Base-by-base conservation (phyloP, 2,329 filamentous ascomycete species). In the Neurospora sp. region DNA sequence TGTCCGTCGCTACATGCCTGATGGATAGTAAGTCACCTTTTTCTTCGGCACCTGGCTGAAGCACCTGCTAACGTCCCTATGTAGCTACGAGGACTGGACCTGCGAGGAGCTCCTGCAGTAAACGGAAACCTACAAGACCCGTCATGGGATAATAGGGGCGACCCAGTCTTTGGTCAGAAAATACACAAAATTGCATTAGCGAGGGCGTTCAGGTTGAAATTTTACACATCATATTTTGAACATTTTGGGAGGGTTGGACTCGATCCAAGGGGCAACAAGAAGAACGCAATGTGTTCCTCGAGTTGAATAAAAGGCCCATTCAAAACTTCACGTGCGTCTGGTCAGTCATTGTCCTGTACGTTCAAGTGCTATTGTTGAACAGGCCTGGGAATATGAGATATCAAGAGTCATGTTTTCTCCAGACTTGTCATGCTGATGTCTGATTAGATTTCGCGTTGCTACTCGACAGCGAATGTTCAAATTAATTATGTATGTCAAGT, bases 11-110 rank as follows among this genome's bases (percentile, higher is more conserved):
- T 99, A 98, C 83, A 87, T 99, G 79, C 96, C 96, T 28, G 96
- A 99, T 83, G 96, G 96, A 84, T 97, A 89, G 93, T 96, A 86
- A 85, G 92, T 76, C n/a, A 39, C 67, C 58, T 28, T 17, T 67
- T 43, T 70, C 66, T 71, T 68, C 71, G 69, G 39, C 70, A 13
- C 28, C 28, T n/a, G 15, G 52, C 52, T 33, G 28, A 28, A 40
- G 11, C 13, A 9, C 10, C 23, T 42, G 17, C 67, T 66, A 46
- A 38, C 71, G 42, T 71, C 66, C 15, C 23, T 28, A 33, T 38
- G n/a, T 75, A 95, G 92, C 84, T 98, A 98, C 81, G 96, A 99
- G 86, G 96, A 99, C 81, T 99, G 96, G 96, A 97, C 94, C 42
- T 97, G 94, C 82, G 96, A 98, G 82, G 96, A 99, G 82, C 85